Evolutionary conservation across 139 green algal species (phyloP).

Genomic region (Chlorella ohadii): DNA sequence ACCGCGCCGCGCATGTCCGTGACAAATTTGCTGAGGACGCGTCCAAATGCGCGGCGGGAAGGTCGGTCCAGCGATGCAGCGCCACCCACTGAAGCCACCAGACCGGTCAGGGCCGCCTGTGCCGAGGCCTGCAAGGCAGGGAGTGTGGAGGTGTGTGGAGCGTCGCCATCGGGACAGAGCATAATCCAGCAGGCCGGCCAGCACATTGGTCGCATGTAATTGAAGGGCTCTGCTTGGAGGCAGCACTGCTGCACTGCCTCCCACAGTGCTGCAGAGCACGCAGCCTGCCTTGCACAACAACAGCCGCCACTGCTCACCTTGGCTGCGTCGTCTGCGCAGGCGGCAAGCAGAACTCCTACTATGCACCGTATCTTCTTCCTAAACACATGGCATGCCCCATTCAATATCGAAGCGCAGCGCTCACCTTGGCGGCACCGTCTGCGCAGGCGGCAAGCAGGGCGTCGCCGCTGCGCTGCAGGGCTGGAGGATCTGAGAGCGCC

Average conservation of each 20-base stretch:
- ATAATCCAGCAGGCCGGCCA: too few species aligned
- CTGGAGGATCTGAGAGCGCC: conserved; percentile 56
- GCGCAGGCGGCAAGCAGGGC: not conserved
- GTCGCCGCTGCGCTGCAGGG: conserved; percentile 49
- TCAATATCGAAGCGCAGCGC: too few species aligned
- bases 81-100: conserved; percentile 42
- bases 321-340: not conserved
- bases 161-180: too few species aligned
- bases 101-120: not conserved
- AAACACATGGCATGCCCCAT: too few species aligned
- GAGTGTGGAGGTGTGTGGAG: not conserved
- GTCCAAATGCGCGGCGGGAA: conserved; percentile 48
- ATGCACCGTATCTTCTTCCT: too few species aligned
- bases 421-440: not conserved
- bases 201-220: too few species aligned
- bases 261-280: too few species aligned
- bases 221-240: too few species aligned
- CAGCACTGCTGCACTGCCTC: too few species aligned
- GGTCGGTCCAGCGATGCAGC: conserved; percentile 43
- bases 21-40: conserved; percentile 51
- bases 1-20: conserved; percentile 55
- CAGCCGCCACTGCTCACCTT: too few species aligned
- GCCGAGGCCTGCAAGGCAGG: conserved; percentile 8
- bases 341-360: conserved; percentile 7
- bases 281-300: too few species aligned